A percentile compares a stretch with the other conserved stretches of the same genome.
phyloP scores from a whole-genome alignment of 2,329 filamentous ascomycete species.

The Fusarium drepaniforme region DNA sequence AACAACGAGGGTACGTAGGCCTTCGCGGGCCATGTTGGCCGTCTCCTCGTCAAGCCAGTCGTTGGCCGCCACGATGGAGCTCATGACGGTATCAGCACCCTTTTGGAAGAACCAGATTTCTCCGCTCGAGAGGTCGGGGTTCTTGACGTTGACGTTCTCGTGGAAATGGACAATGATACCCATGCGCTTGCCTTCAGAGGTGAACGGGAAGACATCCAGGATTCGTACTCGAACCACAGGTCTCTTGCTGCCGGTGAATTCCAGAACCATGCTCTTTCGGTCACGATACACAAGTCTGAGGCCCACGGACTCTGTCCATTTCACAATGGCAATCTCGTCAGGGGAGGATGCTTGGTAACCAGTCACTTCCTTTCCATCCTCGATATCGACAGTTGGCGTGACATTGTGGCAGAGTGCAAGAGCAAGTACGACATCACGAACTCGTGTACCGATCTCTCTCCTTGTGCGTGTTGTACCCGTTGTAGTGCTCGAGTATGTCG shows the following conservation, averaged over 20 bases:
- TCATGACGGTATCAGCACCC: constrained; percentile 98
- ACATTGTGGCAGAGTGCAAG: constrained; percentile 97
- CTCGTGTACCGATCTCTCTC: constrained; percentile 92
- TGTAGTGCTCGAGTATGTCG: constrained; percentile 71
- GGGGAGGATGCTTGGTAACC: constrained; percentile 97
- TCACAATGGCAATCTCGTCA: constrained; percentile 97
- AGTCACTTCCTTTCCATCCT: constrained; percentile 80
- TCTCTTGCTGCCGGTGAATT: constrained; percentile 79
- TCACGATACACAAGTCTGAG: constrained; percentile 88
- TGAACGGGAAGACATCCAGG: constrained; percentile 96
- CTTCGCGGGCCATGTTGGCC: constrained; percentile 99
- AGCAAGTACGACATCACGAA: constrained; percentile 92
- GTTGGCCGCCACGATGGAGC: constrained; percentile 92
- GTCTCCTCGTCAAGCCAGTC: constrained; percentile 99
- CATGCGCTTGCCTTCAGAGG: constrained; percentile 98
- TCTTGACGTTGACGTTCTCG: constrained; percentile 63
- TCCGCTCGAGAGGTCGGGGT: constrained; percentile 66
- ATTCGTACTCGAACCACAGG: constrained; percentile 88
- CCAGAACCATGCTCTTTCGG: constrained; percentile 85
- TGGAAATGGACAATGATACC: constrained; percentile 94
- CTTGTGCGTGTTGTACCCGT: constrained; percentile 83
- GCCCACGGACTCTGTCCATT: constrained; percentile 94
- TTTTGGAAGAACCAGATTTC: constrained; percentile 99
- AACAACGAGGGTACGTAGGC: constrained; percentile 91
- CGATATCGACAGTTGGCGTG: constrained; percentile 84